phyloP scores from a whole-genome alignment of 2,329 filamentous ascomycete genomes.

The Verticillium alfalfae region DNA sequence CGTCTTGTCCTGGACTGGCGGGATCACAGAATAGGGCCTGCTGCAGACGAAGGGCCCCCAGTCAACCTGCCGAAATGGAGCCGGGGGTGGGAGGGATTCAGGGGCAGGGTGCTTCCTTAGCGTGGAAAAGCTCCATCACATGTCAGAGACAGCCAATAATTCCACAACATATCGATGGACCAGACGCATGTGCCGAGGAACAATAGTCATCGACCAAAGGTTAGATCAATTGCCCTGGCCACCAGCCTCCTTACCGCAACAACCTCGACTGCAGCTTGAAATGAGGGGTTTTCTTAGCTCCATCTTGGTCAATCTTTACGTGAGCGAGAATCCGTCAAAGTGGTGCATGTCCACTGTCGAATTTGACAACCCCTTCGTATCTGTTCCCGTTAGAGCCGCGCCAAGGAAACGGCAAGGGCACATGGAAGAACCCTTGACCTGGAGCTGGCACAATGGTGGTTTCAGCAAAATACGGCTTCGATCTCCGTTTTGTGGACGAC shows the following conservation, averaged over 20 bases:
- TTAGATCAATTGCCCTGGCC: background rate
- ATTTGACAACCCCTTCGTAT: background rate
- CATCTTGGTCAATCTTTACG: background rate
- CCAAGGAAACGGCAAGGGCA: background rate
- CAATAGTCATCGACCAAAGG: background rate
- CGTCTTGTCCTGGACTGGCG: background rate
- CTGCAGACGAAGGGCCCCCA: background rate
- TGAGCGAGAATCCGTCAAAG: background rate
- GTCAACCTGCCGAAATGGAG: background rate
- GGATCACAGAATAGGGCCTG: background rate
- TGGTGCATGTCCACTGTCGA: no score
- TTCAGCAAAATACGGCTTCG: constrained; percentile 8
- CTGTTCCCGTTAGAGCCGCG: background rate
- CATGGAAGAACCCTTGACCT: background rate
- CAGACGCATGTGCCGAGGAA: constrained; percentile 1
- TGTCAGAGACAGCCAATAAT: constrained; percentile 1
- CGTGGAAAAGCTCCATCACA: constrained; percentile 2
- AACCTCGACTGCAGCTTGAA: constrained; percentile 1
- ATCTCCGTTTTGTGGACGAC: constrained; percentile 1
- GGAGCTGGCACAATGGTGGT: constrained; percentile 11
- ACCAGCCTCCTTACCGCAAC: background rate
- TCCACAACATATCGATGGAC: background rate
- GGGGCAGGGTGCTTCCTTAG: background rate
- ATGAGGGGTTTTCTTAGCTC: constrained; percentile 3
- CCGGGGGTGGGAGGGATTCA: background rate